These are phyloP conservation scores for Babesia gibsoni DNA, from an alignment of 169 alveolate species.

Conservation along the genomic window DNA sequence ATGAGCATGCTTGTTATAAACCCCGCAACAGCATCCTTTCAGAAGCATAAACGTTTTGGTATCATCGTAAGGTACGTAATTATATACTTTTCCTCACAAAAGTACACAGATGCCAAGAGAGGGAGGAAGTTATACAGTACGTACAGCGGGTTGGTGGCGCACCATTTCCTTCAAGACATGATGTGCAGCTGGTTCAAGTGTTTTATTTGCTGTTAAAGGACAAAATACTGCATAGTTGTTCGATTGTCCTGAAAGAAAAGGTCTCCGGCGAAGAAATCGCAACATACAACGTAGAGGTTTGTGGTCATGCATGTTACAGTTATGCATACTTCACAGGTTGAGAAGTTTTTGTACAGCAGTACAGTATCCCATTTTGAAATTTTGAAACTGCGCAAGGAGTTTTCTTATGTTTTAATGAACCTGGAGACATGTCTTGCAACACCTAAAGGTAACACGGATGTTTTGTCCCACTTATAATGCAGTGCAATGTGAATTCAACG, in stretches of 20 bases:
- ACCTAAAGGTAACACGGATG: not conserved
- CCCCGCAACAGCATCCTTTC: not conserved
- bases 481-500: conserved; percentile 6
- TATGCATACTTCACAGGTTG: not conserved
- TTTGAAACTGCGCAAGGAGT: not conserved
- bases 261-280: not conserved
- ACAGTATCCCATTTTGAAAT: not conserved
- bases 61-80: not conserved
- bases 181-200: not conserved
- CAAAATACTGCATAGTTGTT: not conserved
- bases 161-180: not conserved
- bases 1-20: too few relatives aligned
- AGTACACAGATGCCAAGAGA: not conserved
- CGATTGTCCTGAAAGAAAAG: not conserved
- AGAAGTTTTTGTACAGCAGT: not conserved
- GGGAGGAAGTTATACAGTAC: not conserved
- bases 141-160: conserved; percentile 3
- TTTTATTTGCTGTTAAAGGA: conserved; percentile 6
- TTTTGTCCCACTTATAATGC: not conserved
- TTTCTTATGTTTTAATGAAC: conserved; percentile 1
- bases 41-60: not conserved
- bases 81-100: not conserved
- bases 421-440: not conserved
- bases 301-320: not conserved
- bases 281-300: conserved; percentile 21